phyloP scores from a whole-genome alignment of 2,329 filamentous ascomycete species.

The Eutypella sp. region DNA sequence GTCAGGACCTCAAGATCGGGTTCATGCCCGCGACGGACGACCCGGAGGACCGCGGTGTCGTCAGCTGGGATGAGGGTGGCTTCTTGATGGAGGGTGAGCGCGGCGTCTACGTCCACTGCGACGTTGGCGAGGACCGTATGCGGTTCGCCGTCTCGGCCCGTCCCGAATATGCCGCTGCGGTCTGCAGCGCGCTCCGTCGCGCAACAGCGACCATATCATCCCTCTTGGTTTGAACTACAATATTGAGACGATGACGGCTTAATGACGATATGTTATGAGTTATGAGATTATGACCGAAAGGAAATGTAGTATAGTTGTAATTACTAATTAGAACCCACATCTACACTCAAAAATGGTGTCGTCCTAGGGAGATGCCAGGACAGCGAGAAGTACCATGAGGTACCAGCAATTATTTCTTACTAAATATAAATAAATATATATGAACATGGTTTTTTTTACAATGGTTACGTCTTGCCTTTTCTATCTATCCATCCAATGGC shows the following conservation, averaged over 20 bases:
- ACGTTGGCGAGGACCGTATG: conserved; percentile 2
- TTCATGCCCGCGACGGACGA: conserved; percentile 8
- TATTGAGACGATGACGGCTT: not conserved
- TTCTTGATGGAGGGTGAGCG: conserved; percentile 9
- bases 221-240: not conserved
- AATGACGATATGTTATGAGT: not conserved
- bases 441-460: too few relatives aligned
- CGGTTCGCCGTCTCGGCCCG: conserved; percentile 6
- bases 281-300: not conserved
- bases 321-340: too few relatives aligned
- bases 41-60: not conserved
- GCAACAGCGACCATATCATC: not conserved
- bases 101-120: conserved; percentile 12
- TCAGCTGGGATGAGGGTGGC: conserved; percentile 8
- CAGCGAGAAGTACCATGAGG: too few relatives aligned
- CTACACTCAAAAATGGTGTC: too few relatives aligned
- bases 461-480: too few relatives aligned
- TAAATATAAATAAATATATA: too few relatives aligned
- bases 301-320: too few relatives aligned
- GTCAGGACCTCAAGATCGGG: conserved; percentile 13
- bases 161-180: conserved; percentile 2
- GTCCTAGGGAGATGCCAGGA: too few relatives aligned
- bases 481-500: too few relatives aligned
- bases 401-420: too few relatives aligned
- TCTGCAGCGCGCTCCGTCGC: not conserved